Evolutionary conservation across 1,139 yeast species (phyloP).

Genomic region (Kluyveromyces sp.): DNA sequence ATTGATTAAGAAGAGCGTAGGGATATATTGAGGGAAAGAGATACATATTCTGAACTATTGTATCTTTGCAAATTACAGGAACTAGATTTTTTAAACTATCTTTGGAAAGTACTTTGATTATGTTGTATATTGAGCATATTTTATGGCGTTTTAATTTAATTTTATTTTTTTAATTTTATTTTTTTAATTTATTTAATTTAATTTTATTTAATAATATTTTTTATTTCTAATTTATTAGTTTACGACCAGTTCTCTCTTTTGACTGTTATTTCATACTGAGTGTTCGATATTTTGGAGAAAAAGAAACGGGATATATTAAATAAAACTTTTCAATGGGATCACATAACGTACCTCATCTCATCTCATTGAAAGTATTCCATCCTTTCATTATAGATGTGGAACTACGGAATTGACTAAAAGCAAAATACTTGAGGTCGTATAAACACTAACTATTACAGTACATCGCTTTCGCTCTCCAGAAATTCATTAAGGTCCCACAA

Average conservation of each 20-base stretch:
- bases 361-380: not conserved
- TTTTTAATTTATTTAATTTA: not conserved
- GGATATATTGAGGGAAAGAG: no score
- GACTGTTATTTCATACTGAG: not conserved
- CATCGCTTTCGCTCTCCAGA: no score
- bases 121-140: not conserved
- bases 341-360: constrained; percentile 1
- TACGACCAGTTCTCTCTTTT: not conserved
- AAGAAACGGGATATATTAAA: not conserved
- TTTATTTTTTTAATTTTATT: not conserved
- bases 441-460: no score
- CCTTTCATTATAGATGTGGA: not conserved
- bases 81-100: not conserved
- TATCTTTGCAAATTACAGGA: not conserved
- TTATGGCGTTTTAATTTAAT: not conserved
- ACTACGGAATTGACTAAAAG: no score
- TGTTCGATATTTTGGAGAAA: not conserved
- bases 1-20: no score
- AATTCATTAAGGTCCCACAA: no score
- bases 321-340: constrained; percentile 1
- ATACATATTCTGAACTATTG: no score
- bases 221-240: not conserved
- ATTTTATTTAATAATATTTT: not conserved
- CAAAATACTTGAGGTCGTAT: no score
- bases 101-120: not conserved